A percentile compares a stretch with the other conserved stretches of the same genome.
phyloP scores from a whole-genome alignment of 176 grass and related monocot genomes.

The Aegilops tauschii region DNA sequence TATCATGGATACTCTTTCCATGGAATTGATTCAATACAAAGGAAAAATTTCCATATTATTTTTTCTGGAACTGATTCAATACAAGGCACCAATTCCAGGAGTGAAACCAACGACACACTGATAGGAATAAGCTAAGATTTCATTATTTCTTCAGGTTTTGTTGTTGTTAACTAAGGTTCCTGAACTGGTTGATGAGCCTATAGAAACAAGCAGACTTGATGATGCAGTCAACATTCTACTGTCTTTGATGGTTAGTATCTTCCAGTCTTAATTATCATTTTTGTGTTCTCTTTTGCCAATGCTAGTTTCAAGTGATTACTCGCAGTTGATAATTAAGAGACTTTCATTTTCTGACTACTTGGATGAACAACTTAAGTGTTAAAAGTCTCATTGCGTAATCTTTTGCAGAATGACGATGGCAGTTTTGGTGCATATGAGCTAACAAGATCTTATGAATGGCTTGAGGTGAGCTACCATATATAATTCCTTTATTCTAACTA shows the following conservation, averaged over 20 bases:
- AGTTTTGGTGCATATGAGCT: slow-evolving; percentile 13
- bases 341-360: neutral
- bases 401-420: neutral
- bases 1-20: neutral
- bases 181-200: neutral
- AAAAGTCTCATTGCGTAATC: neutral
- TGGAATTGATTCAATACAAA: neutral
- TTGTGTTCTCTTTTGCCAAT: neutral
- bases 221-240: neutral
- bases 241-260: slow-evolving; percentile 8
- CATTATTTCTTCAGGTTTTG: neutral
- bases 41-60: neutral
- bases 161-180: neutral
- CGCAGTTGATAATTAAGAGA: neutral
- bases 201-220: neutral
- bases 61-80: neutral
- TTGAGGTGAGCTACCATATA: neutral
- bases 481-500: neutral
- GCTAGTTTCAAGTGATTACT: neutral
- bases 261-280: neutral
- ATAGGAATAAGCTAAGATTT: neutral
- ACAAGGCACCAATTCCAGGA: neutral
- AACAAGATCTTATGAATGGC: slow-evolving; percentile 11
- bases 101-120: neutral
- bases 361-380: neutral